These are phyloP conservation scores for Talaromyces pinophilus DNA, from an alignment of 2,329 filamentous ascomycete genomes.

Conservation along the genomic window DNA sequence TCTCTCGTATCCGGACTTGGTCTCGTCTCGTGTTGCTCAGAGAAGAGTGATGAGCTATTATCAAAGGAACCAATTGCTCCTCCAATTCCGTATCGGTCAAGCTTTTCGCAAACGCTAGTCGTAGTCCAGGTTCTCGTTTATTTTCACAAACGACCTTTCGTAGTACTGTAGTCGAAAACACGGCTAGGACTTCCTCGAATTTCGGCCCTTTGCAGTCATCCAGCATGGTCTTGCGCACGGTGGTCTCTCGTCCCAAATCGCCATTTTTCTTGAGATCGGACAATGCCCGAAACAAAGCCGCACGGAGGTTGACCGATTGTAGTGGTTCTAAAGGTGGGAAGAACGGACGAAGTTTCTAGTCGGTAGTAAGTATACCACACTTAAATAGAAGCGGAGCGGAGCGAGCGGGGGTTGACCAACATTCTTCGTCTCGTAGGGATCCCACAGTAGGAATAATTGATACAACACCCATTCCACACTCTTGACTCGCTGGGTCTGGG, in stretches of 20 bases:
- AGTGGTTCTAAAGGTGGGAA: slow-evolving; percentile 88
- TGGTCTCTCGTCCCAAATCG: slow-evolving; percentile 72
- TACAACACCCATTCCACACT: slow-evolving; percentile 90
- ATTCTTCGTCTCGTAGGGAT: slow-evolving; percentile 71
- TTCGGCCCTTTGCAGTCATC: slow-evolving; percentile 94
- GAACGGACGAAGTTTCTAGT: slow-evolving; percentile 80
- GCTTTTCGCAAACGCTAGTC: slow-evolving; percentile 56
- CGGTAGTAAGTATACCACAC: slow-evolving; percentile 4
- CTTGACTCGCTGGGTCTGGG: slow-evolving; percentile 79
- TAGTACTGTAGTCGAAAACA: slow-evolving; percentile 81
- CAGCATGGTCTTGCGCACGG: slow-evolving; percentile 90
- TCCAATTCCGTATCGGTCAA: slow-evolving; percentile 36
- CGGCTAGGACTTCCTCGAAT: slow-evolving; percentile 79
- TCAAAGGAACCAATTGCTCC: slow-evolving; percentile 60
- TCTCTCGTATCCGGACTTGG: slow-evolving; percentile 61
- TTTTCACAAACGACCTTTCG: slow-evolving; percentile 62
- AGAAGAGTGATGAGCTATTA: slow-evolving; percentile 71
- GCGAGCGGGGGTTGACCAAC: slow-evolving; percentile 47
- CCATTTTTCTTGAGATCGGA: slow-evolving; percentile 88
- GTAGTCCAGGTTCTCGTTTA: slow-evolving; percentile 48
- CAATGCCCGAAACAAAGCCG: slow-evolving; percentile 76
- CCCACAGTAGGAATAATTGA: slow-evolving; percentile 81
- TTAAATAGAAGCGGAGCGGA: neutral
- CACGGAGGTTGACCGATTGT: slow-evolving; percentile 86
- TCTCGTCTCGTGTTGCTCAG: slow-evolving; percentile 60